A percentile compares a stretch with the other conserved stretches of the same genome.
Evolutionary conservation across 139 green algal genomes (phyloP).

Genomic region (Chlorella sorokiniana): DNA sequence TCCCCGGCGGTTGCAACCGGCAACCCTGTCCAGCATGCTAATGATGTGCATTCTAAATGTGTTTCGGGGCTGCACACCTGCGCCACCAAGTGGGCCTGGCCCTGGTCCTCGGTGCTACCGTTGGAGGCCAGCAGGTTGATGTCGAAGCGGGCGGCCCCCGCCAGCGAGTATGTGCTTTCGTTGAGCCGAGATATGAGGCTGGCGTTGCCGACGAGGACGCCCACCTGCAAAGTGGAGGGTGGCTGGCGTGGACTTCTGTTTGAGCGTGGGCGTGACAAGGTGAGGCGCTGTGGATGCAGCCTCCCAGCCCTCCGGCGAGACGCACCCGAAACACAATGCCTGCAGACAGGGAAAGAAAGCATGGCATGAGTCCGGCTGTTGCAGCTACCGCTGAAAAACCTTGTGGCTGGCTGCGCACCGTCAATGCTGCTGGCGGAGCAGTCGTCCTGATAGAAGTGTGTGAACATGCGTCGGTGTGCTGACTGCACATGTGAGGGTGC

Average conservation of each 20-base stretch:
- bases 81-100: not conserved
- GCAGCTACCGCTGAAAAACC: no score
- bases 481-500: no score
- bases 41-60: not conserved
- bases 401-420: no score
- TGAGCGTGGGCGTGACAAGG: not conserved
- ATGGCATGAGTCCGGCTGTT: no score
- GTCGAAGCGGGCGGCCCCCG: not conserved
- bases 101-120: not conserved
- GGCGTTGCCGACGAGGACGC: not conserved
- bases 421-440: no score
- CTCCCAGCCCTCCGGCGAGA: no score
- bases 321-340: no score
- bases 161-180: not conserved
- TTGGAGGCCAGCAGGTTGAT: not conserved
- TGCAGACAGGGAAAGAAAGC: no score
- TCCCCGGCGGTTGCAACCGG: no score
- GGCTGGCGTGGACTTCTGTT: not conserved
- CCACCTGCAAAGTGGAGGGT: not conserved
- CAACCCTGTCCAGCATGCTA: no score
- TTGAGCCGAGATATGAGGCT: not conserved
- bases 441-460: no score
- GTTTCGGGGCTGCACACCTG: not conserved
- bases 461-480: no score
- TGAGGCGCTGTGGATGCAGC: not conserved